Percentiles rank a stretch among this genome's conserved stretches.
These are phyloP conservation scores for Porphyra umbilicalis DNA, from an alignment of 31 red algal genomes.

Conservation along the genomic window DNA sequence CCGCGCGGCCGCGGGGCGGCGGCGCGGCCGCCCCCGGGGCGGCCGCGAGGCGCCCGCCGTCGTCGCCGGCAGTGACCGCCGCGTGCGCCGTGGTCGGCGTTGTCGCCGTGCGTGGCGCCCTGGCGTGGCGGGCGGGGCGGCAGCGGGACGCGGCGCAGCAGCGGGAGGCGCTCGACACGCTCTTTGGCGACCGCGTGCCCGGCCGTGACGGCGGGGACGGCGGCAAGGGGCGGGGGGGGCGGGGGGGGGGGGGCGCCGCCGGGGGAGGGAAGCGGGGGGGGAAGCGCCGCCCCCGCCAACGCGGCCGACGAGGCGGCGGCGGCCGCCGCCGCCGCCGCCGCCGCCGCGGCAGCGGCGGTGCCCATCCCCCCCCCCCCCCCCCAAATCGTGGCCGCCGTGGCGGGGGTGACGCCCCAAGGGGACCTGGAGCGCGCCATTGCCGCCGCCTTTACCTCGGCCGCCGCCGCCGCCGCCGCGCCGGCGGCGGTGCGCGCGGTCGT, in stretches of 20 bases:
- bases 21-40: not conserved
- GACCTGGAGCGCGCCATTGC: not conserved
- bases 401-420: not conserved
- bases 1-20: not conserved
- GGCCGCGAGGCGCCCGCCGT: too few species aligned
- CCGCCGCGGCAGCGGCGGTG: not conserved
- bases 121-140: not conserved
- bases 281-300: not conserved
- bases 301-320: not conserved
- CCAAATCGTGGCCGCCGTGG: not conserved
- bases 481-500: not conserved
- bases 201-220: too few species aligned
- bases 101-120: not conserved
- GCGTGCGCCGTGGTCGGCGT: not conserved
- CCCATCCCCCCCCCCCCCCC: not conserved
- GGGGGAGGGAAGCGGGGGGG: too few species aligned
- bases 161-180: not conserved
- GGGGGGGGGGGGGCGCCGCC: too few species aligned
- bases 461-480: not conserved
- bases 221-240: too few species aligned
- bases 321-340: too few species aligned
- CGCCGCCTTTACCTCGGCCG: not conserved
- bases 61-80: not conserved
- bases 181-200: not conserved
- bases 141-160: not conserved